Base-by-base conservation (phyloP, 1,284 basidiomycete genomes). In the Vanrija humicola region DNA sequence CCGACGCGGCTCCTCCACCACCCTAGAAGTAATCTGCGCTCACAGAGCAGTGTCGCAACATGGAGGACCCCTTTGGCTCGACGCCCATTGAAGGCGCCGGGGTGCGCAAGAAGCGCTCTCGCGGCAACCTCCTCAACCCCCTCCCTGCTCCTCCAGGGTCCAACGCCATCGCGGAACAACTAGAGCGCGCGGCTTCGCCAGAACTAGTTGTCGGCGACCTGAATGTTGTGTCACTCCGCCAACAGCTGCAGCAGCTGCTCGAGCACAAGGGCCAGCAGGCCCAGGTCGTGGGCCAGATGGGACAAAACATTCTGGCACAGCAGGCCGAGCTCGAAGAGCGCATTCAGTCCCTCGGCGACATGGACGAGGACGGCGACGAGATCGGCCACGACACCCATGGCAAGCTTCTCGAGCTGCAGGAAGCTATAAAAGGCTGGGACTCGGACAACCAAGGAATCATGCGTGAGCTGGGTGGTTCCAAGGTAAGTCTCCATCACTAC, bases 191-290 rank as follows among this genome's bases (percentile, higher is more conserved):
- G 9, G 52, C 59, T n/a, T 55, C 55, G 15, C 52, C 59, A 21
- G 56, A 55, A 14, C 29, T 58, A n/a, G 40, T 56, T 6, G 38
- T 50, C 9, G 52, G 58, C 16, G 62, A 63, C n/a, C 55, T 67
- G 34, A 67, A 64, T 5, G 67, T 62, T 38, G 55, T 59, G 15
- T 62, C 62, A 3, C 57, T 75, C 4, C 69, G 69, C 23, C 47
- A 63, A 8, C 71, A 88, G 59, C 84, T 95, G 18, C 88, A 92
- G 67, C 79, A 79, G 54, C 83, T 94, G 58, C 83, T 96, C 61
- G 88, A 91, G 77, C 82, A 80, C 74, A 96, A 96, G 79, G 88
- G 91, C 73, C 84, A 86, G 69, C 90, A 96, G 74, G 85, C 95
- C 43, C 86, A 90, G 63, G 87, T 90, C 63, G 89, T 90, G 7